Percentiles rank a stretch among this genome's conserved stretches.
Conservation (phyloP, 208 protist genomes). For the Acanthamoeba sp. region DNA sequence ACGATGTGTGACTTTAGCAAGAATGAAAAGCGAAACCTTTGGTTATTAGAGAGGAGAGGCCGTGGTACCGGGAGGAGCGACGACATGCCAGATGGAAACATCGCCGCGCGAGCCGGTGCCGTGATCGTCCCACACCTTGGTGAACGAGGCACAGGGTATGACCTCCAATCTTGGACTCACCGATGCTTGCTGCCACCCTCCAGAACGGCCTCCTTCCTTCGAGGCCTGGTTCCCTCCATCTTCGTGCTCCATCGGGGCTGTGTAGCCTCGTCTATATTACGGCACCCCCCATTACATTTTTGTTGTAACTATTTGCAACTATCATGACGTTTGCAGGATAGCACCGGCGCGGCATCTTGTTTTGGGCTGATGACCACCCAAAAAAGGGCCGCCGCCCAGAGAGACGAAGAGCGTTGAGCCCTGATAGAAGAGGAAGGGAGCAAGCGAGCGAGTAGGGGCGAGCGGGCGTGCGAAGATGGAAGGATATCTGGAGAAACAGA, state of each 20-base stretch:
- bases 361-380: too few species aligned
- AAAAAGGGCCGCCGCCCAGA: too few species aligned
- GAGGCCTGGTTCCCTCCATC: background rate
- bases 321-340: too few species aligned
- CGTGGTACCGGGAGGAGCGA: background rate
- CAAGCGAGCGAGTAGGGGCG: too few species aligned
- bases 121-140: constrained; percentile 21
- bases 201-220: too few species aligned
- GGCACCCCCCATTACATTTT: background rate
- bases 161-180: background rate
- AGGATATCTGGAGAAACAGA: constrained; percentile 10
- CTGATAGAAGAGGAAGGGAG: background rate
- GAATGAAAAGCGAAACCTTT: too few species aligned
- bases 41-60: too few species aligned
- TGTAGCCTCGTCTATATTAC: background rate
- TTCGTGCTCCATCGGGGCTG: background rate
- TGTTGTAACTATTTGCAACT: too few species aligned
- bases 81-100: constrained; percentile 17
- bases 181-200: background rate
- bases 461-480: background rate
- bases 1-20: background rate
- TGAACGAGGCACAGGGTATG: background rate
- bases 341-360: too few species aligned
- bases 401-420: too few species aligned
- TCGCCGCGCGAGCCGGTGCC: background rate